Evolutionary conservation across 257 asterid genomes (phyloP).

Genomic region (Anisodus acutangulus): DNA sequence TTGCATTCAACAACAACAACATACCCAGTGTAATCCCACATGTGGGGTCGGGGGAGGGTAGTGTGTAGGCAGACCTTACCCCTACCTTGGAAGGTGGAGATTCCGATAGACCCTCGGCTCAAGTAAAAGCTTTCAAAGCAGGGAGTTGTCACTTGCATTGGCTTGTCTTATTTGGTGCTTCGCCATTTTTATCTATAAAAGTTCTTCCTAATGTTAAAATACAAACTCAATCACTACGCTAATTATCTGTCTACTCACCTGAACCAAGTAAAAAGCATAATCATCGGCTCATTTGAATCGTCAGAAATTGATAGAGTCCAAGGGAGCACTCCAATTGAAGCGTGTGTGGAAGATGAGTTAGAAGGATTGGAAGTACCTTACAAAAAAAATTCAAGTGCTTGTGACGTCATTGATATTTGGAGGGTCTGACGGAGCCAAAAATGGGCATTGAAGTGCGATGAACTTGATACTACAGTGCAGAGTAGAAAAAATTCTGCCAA

Average conservation of each 20-base stretch:
- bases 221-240: neutral
- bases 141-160: constrained; percentile 4
- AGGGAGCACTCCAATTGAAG: neutral
- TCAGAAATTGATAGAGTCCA: neutral
- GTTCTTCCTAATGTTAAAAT: neutral
- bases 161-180: constrained; percentile 13
- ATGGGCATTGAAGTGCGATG: neutral
- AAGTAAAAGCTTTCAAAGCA: no score
- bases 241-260: neutral
- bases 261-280: neutral
- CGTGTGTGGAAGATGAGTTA: neutral
- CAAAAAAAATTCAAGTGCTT: neutral
- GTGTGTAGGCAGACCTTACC: no score
- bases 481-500: neutral
- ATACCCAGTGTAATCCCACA: no score
- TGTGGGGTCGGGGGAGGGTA: no score
- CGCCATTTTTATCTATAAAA: neutral
- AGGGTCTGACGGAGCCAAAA: neutral
- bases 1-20: no score
- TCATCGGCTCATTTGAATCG: neutral
- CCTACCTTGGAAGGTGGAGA: no score
- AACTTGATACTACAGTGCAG: neutral
- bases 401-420: neutral
- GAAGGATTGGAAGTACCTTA: neutral
- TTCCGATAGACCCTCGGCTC: no score